A percentile compares a stretch with the other conserved stretches of the same genome.
Conservation (phyloP, 306 rosid species). For the Luffa acutangula region DNA sequence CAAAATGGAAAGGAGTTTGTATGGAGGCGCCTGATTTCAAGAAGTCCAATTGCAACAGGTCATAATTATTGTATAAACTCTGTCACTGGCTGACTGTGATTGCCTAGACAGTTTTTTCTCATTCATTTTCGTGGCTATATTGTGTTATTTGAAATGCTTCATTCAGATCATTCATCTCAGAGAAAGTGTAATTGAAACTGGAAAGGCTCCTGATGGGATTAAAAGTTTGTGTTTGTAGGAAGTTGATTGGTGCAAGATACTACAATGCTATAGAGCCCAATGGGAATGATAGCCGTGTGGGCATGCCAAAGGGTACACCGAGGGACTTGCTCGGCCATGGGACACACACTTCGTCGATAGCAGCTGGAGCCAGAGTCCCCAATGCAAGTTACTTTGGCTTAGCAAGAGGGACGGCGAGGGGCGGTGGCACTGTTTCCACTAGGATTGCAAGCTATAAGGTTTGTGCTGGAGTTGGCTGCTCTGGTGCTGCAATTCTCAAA, state of each 20-base stretch:
- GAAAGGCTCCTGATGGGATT: background rate
- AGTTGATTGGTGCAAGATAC: constrained; percentile 93
- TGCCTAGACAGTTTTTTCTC: background rate
- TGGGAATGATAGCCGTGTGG: constrained; percentile 21
- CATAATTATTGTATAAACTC: constrained; percentile 1
- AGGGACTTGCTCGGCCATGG: constrained; percentile 84
- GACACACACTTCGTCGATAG: constrained; percentile 76
- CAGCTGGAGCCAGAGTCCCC: constrained; percentile 53
- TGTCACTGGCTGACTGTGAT: background rate
- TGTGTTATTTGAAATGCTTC: background rate
- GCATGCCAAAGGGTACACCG: constrained; percentile 43
- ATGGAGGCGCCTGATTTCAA: constrained; percentile 76
- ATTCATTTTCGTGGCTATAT: background rate
- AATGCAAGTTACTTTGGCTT: constrained; percentile 72
- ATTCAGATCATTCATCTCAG: background rate
- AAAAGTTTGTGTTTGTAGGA: constrained; percentile 27
- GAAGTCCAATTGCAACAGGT: constrained; percentile 85
- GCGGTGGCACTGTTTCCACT: constrained; percentile 70
- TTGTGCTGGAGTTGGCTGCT: constrained; percentile 70
- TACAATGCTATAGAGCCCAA: constrained; percentile 21
- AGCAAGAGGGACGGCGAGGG: constrained; percentile 72
- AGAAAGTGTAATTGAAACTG: background rate
- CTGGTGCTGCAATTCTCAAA: constrained; percentile 58
- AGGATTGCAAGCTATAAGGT: constrained; percentile 77
- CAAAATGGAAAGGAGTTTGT: constrained; percentile 84